Evolutionary conservation across 352 stramenopile genomes (phyloP).

Genomic region (Lagenidium giganteum): DNA sequence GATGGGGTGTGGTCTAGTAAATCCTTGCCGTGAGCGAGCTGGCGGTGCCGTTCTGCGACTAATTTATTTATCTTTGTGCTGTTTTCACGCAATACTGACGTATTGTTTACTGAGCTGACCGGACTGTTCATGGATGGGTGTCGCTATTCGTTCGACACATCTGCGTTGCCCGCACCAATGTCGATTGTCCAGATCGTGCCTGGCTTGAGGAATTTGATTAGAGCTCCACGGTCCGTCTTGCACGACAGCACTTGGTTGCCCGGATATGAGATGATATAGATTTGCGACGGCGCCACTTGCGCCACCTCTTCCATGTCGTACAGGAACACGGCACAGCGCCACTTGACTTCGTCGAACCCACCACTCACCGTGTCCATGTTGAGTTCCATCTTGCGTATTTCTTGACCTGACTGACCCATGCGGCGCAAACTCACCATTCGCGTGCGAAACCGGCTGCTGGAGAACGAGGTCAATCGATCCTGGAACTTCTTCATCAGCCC

Average conservation of each 20-base stretch:
- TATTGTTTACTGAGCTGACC: too few relatives aligned
- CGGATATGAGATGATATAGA: conserved; percentile 66
- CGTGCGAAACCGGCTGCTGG: conserved; percentile 39
- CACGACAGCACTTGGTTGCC: conserved; percentile 55
- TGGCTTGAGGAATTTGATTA: conserved; percentile 79
- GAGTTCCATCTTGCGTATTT: conserved; percentile 75
- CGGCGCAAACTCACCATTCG: conserved; percentile 60
- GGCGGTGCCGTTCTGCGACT: too few relatives aligned
- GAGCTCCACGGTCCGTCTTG: conserved; percentile 56
- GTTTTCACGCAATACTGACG: too few relatives aligned
- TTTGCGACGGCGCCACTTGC: conserved; percentile 73
- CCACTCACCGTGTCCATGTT: conserved; percentile 79
- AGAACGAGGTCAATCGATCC: conserved; percentile 59
- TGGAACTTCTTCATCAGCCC: conserved; percentile 83
- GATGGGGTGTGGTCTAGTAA: too few relatives aligned
- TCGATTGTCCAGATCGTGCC: conserved; percentile 79
- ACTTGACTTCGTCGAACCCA: conserved; percentile 84
- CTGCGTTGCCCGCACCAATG: conserved; percentile 52
- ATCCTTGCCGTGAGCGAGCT: too few relatives aligned
- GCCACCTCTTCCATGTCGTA: conserved; percentile 81
- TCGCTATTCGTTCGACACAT: conserved; percentile 14
- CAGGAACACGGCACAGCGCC: conserved; percentile 79
- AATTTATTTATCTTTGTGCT: too few relatives aligned
- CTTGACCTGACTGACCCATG: conserved; percentile 61
- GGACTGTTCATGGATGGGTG: too few relatives aligned